Evolutionary conservation across 225 moss, liverwort and hornwort genomes (phyloP).

Genomic region (Sphagnum tenellum): DNA sequence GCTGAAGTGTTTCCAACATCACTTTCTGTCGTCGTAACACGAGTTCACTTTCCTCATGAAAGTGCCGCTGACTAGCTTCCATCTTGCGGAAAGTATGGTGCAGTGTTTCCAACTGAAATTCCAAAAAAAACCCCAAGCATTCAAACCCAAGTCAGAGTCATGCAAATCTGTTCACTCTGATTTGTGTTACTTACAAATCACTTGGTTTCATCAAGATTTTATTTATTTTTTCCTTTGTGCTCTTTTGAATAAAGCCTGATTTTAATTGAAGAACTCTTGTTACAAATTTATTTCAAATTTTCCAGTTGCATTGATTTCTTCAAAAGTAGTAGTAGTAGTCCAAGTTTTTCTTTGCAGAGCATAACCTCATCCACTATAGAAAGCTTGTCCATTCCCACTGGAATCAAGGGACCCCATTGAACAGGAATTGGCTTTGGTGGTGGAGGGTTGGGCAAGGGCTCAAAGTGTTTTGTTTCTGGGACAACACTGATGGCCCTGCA

Average conservation of each 20-base stretch:
- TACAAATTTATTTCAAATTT: background rate
- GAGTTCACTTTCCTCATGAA: conserved; percentile 83
- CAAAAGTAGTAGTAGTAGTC: too few species aligned
- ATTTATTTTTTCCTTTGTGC: too few species aligned
- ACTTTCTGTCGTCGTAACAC: conserved; percentile 61
- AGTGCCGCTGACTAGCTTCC: conserved; percentile 79
- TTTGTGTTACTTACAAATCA: background rate
- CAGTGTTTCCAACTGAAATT: conserved; percentile 66
- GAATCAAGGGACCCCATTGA: conserved; percentile 27
- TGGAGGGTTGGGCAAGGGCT: conserved; percentile 19
- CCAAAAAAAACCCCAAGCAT: background rate
- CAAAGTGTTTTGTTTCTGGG: conserved; percentile 10
- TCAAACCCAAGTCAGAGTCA: background rate
- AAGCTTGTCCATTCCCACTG: conserved; percentile 20
- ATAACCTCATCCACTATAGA: conserved; percentile 39
- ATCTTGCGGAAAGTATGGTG: conserved; percentile 83
- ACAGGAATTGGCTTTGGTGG: conserved; percentile 29
- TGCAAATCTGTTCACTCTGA: background rate
- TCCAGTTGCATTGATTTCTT: background rate
- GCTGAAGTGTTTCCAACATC: conserved; percentile 66
- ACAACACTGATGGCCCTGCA: conserved; percentile 29
- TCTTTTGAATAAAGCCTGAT: background rate
- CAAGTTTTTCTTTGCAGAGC: background rate
- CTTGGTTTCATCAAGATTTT: background rate
- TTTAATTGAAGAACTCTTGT: background rate